Evolutionary conservation across 2,329 filamentous ascomycete genomes (phyloP).

Genomic region (Septoria petroselini): DNA sequence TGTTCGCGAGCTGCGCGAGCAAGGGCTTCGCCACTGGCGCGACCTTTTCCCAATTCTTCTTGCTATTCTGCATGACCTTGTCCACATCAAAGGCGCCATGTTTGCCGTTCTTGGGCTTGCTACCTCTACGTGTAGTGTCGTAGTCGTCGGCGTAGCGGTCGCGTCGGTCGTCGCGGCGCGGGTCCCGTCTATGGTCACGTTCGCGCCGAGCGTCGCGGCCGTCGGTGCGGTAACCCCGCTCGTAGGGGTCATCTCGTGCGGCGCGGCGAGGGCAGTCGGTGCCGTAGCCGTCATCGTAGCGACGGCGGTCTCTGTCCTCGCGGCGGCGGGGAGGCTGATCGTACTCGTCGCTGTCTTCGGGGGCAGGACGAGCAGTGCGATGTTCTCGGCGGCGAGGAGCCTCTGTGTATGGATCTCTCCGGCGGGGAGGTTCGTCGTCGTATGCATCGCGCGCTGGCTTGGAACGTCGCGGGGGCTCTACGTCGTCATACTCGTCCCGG

Average conservation of each 20-base stretch:
- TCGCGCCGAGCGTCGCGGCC: constrained; percentile 29
- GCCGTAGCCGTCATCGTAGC: constrained; percentile 33
- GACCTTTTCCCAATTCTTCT: constrained; percentile 35
- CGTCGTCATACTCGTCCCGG: constrained; percentile 17
- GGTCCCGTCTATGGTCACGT: too few species aligned
- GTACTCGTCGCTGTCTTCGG: constrained; percentile 25
- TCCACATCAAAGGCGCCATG: constrained; percentile 22
- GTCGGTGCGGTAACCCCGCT: constrained; percentile 35
- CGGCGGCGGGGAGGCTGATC: constrained; percentile 21
- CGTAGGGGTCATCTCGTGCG: constrained; percentile 27
- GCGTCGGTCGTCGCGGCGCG: constrained; percentile 24
- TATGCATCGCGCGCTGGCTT: constrained; percentile 18
- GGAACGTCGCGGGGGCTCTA: constrained; percentile 16
- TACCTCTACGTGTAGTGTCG: constrained; percentile 16
- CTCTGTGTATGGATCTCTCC: constrained; percentile 25
- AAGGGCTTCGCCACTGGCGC: constrained; percentile 36
- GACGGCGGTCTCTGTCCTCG: constrained; percentile 20
- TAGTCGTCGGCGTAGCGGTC: constrained; percentile 21
- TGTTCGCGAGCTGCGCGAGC: constrained; percentile 31
- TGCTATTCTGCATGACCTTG: constrained; percentile 31
- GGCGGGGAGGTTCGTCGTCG: constrained; percentile 19
- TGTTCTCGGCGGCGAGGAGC: constrained; percentile 16
- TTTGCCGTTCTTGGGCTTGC: constrained; percentile 19
- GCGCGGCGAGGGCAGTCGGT: constrained; percentile 30
- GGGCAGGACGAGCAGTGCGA: constrained; percentile 14